Evolutionary conservation across 495 filamentous ascomycete genomes (phyloP).

Genomic region (Aspergillus nidulans): DNA sequence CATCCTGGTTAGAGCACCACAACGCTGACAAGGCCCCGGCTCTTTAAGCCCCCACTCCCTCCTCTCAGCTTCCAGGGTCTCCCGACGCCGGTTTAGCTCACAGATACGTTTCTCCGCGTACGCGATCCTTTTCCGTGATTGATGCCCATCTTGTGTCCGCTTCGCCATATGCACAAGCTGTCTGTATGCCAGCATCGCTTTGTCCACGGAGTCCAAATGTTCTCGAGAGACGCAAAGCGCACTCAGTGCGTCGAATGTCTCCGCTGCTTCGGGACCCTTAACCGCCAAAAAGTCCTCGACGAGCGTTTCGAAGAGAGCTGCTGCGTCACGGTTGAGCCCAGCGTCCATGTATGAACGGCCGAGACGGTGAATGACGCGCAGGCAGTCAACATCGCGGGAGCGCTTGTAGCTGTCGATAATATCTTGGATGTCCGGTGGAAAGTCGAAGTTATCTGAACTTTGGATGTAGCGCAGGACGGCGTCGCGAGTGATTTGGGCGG

Average conservation of each 20-base stretch:
- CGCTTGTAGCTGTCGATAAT: constrained; percentile 25
- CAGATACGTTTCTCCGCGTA: constrained; percentile 27
- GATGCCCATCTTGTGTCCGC: constrained; percentile 19
- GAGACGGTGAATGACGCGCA: constrained; percentile 28
- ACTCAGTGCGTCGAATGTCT: constrained; percentile 29
- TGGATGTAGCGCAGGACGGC: constrained; percentile 25
- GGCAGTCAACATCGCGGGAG: constrained; percentile 20
- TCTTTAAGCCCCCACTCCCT: constrained; percentile 26
- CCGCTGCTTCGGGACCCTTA: constrained; percentile 22
- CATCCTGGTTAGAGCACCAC: constrained; percentile 15
- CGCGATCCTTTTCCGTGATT: constrained; percentile 21
- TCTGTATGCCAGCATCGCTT: constrained; percentile 27
- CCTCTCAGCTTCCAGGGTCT: constrained; percentile 22
- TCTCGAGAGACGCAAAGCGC: constrained; percentile 27
- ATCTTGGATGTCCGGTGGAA: constrained; percentile 25
- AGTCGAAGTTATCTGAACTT: constrained; percentile 28
- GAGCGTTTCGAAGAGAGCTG: constrained; percentile 23
- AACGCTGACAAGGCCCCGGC: constrained; percentile 19
- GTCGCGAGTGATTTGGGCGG: constrained; percentile 23
- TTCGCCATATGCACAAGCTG: constrained; percentile 26
- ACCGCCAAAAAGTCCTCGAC: constrained; percentile 24
- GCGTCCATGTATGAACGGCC: constrained; percentile 27
- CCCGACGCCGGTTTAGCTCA: constrained; percentile 23
- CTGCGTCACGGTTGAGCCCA: constrained; percentile 28
- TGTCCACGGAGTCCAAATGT: constrained; percentile 25